Conservation (phyloP, 805 yeast species). For the Zygosaccharomyces bisporus region DNA sequence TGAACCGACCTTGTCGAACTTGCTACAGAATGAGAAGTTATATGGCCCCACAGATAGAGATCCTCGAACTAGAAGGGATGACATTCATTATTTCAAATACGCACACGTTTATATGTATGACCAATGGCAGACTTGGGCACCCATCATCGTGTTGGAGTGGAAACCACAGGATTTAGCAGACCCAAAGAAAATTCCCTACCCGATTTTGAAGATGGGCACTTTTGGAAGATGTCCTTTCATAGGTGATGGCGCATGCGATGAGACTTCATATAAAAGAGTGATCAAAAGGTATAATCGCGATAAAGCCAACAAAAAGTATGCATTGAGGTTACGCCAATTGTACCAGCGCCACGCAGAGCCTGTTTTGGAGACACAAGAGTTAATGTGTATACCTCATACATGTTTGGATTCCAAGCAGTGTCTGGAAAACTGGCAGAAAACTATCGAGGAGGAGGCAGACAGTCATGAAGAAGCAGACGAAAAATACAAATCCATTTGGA, state of each 20-base stretch:
- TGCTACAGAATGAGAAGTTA: constrained; percentile 78
- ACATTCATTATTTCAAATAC: constrained; percentile 73
- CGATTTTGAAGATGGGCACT: constrained; percentile 32
- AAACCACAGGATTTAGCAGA: constrained; percentile 35
- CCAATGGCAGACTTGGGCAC: constrained; percentile 68
- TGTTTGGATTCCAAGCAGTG: constrained; percentile 24
- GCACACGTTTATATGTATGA: constrained; percentile 79
- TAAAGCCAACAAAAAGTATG: constrained; percentile 30
- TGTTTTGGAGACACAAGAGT: constrained; percentile 7
- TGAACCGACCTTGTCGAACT: constrained; percentile 47
- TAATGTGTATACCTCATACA: constrained; percentile 26
- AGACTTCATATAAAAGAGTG: constrained; percentile 28
- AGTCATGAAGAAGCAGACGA: constrained; percentile 18
- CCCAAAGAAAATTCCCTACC: constrained; percentile 39
- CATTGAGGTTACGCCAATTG: constrained; percentile 29
- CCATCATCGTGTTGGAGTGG: constrained; percentile 85
- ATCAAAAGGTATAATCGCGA: constrained; percentile 34
- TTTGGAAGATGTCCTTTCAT: constrained; percentile 79
- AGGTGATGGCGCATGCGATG: constrained; percentile 44
- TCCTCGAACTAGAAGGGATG: constrained; percentile 79
- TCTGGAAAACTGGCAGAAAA: constrained; percentile 18
- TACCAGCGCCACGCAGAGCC: constrained; percentile 34
- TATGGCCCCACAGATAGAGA: constrained; percentile 88
- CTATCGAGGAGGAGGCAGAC: constrained; percentile 6
- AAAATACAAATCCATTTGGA: constrained; percentile 43